Conservation (phyloP, 495 filamentous ascomycete species). For the Podospora pseudopauciseta region DNA sequence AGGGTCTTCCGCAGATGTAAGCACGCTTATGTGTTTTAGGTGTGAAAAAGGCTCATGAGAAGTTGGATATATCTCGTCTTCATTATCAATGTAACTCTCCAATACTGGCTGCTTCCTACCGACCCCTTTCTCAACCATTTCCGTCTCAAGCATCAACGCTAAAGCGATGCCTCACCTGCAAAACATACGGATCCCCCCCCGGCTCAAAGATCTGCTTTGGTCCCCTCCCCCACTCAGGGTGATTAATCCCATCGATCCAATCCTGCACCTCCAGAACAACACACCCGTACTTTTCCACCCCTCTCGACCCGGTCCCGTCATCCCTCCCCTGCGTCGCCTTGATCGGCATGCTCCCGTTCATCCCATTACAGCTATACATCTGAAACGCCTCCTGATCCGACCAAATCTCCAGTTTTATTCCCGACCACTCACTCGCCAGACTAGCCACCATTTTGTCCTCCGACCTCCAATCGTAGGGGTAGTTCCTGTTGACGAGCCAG, state of each 20-base stretch:
- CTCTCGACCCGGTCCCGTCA: constrained; percentile 38
- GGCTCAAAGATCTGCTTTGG: constrained; percentile 62
- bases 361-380: constrained; percentile 70
- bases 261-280: constrained; percentile 65
- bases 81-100: not conserved
- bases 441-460: constrained; percentile 55
- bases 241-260: constrained; percentile 80
- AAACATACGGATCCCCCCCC: constrained; percentile 57
- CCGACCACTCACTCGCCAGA: constrained; percentile 59
- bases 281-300: constrained; percentile 65
- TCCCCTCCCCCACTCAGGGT: constrained; percentile 69
- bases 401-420: constrained; percentile 68
- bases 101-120: too few species aligned
- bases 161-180: constrained; percentile 65
- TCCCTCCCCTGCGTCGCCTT: constrained; percentile 61
- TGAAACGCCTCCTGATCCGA: constrained; percentile 76
- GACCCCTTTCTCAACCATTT: too few species aligned
- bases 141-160: not conserved
- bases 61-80: not conserved
- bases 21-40: too few species aligned
- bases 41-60: too few species aligned
- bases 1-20: too few species aligned
- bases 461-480: constrained; percentile 54
- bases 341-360: constrained; percentile 62
- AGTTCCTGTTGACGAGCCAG: constrained; percentile 45